Base-by-base conservation (phyloP, 1,284 basidiomycete species). In the Coniferiporia weirii region DNA sequence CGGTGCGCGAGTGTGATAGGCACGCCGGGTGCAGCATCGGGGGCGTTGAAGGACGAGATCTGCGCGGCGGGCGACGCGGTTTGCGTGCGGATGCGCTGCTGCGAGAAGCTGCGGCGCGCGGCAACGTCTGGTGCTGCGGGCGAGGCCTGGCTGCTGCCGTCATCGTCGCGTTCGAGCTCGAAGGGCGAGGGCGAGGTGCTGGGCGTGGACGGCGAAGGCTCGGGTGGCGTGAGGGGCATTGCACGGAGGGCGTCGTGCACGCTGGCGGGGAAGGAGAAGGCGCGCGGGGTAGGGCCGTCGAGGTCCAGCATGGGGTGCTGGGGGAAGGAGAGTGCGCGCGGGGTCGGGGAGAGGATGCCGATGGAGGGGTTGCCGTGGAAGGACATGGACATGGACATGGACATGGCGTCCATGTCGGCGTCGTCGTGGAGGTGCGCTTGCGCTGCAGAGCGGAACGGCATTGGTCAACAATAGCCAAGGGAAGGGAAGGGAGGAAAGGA, bases 281-380 rank as follows among this genome's bases (percentile, higher is more conserved):
- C 82, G 76, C 87, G 85, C 71, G 87, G 87, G 70, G 87, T 89
- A 54, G 87, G 87, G 27, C 86, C 85, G 71, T 87, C 72, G 72
- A 89, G 84, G 64, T 47, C 48, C 32, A 52, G n/a, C 38, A 46
- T 50, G 35, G 45, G 34, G 51, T 56, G 47, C 15, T 40, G 52
- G 32, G 57, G 45, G 51, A 59, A 59, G 27, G 46, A 36, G 22
- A 59, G 47, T 15, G 57, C 57, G 52, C 57, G 57, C n/a, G 57
- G 57, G 19, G 57, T 59, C 27, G 27, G 27, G 27, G 27, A 27
- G 27, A 27, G 27, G 27, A 27, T 27, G 27, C 27, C 27, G 5
- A 27, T 27, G 2, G 27, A 27, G 27, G 27, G 27, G 5, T 27
- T 27, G 27, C 27, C 27, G 5, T 27, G 27, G 27, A 27, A 27